Evolutionary conservation across 441 rosid species (phyloP), one percentile per base, ranked within the genome.

Genomic region (Erysimum cheiri): DNA sequence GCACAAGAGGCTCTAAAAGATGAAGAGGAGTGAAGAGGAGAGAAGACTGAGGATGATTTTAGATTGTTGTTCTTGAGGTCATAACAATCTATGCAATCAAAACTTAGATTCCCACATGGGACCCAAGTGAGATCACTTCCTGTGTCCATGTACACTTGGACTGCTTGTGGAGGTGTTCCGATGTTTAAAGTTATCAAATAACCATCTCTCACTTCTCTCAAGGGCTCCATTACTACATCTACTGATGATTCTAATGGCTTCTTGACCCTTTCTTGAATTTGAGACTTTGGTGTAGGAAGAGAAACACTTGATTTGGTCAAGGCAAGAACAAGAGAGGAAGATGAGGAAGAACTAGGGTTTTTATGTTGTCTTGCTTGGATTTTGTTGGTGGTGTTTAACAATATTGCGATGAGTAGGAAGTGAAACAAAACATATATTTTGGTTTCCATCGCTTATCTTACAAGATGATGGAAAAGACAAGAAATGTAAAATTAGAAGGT

Each of bases 111-210:
- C 22, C 96, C 93, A 57, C 95, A 92, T 26, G 98, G 96, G 61
- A 85, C 96, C 98, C 98, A 92, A 67, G 84, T 85, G 49, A 92
- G 90, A 80, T 92, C 98, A 77, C 95, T 92, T 0, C 98, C 98
- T 1, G 98, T 90, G 64, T 92, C 98, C 89, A 92, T 81, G 56
- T 80, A 86, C 6, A 90, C 89, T 78, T 90, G 92, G 59, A 88
- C 84, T 66, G 74, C 74, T 71, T 90, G 98, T 28, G 88, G 68
- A n/a, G 98, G 98, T 54, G 91, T 88, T 14, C 96, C 96, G 59
- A 92, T 63, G 63, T 77, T 84, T n/a, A 92, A 70, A 43, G 90
- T 84, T 61, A 92, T 80, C 73, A 92, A 48, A 69, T 85, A 92
- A 2, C 95, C 96, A 82, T 90, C 96, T 78, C 92, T 82, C 10